phyloP scores from a whole-genome alignment of 2,329 filamentous ascomycete species.

The Aspergillus sp. region DNA sequence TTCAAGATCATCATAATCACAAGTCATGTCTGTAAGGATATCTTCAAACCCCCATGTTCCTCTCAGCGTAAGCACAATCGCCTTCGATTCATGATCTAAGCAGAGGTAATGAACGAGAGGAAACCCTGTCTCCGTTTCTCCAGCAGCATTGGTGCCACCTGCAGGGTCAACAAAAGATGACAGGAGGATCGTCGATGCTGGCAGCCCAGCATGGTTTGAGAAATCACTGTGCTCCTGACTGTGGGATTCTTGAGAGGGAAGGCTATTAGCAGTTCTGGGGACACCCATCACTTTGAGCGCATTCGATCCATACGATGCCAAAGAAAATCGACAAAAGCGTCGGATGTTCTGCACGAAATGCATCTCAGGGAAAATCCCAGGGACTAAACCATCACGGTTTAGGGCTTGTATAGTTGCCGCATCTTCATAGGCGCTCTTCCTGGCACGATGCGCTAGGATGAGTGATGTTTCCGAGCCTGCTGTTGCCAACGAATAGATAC shows the following conservation, averaged over 20 bases:
- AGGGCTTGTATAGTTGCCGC: slow-evolving; percentile 39
- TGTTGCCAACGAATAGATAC: slow-evolving; percentile 43
- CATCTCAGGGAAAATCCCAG: slow-evolving; percentile 42
- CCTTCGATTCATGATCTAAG: slow-evolving; percentile 65
- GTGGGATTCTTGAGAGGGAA: slow-evolving; percentile 26
- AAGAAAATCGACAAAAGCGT: slow-evolving; percentile 44
- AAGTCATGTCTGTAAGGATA: slow-evolving; percentile 68
- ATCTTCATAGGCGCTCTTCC: slow-evolving; percentile 43
- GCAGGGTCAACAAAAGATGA: slow-evolving; percentile 68
- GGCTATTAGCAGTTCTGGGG: slow-evolving; percentile 23
- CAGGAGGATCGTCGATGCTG: slow-evolving; percentile 50
- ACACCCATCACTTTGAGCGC: slow-evolving; percentile 46
- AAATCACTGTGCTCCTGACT: slow-evolving; percentile 43
- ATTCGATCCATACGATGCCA: slow-evolving; percentile 43
- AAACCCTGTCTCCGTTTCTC: slow-evolving; percentile 61
- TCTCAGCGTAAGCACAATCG: slow-evolving; percentile 67
- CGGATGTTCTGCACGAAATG: slow-evolving; percentile 44
- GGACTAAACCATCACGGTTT: slow-evolving; percentile 39
- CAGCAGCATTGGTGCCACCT: slow-evolving; percentile 61
- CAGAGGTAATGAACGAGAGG: slow-evolving; percentile 71
- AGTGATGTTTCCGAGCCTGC: slow-evolving; percentile 42
- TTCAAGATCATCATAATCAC: slow-evolving; percentile 60
- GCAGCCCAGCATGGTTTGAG: slow-evolving; percentile 40
- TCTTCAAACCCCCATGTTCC: slow-evolving; percentile 71
- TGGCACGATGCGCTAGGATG: slow-evolving; percentile 36